These are phyloP conservation scores for Candida quercuum DNA, from an alignment of 805 yeast species.

Conservation along the genomic window DNA sequence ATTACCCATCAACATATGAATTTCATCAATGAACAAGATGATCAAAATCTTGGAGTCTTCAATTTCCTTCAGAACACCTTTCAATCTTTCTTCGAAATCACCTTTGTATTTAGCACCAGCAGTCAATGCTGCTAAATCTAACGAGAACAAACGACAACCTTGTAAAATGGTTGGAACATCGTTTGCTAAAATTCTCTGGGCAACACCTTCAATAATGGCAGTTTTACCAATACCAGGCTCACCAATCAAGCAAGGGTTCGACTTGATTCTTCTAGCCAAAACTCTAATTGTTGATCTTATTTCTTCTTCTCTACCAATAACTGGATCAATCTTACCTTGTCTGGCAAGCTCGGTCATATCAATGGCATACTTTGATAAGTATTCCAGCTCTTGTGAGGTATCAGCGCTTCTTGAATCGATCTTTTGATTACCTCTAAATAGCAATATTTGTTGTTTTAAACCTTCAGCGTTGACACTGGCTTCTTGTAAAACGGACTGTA, in stretches of 20 bases:
- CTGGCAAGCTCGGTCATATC: conserved; percentile 93
- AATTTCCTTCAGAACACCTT: conserved; percentile 92
- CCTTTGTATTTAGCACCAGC: conserved; percentile 99
- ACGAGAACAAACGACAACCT: conserved; percentile 74
- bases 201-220: conserved; percentile 96
- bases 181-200: conserved; percentile 91
- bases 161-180: conserved; percentile 90
- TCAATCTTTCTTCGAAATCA: conserved; percentile 96
- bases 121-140: conserved; percentile 92
- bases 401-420: conserved; percentile 95
- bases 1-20: conserved; percentile 99
- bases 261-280: conserved; percentile 93
- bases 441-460: conserved; percentile 70
- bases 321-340: conserved; percentile 94
- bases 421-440: conserved; percentile 82
- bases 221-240: conserved; percentile 99
- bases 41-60: conserved; percentile 84
- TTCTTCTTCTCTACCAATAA: conserved; percentile 98
- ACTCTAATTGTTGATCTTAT: conserved; percentile 93
- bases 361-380: conserved; percentile 81
- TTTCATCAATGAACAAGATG: conserved; percentile 91
- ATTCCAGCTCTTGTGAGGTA: conserved; percentile 79
- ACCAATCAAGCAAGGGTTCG: conserved; percentile 95
- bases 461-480: conserved; percentile 62
- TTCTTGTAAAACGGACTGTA: conserved; percentile 70